These are phyloP conservation scores for Filobasidium floriforme DNA, from an alignment of 768 basidiomycete species.

Conservation along the genomic window DNA sequence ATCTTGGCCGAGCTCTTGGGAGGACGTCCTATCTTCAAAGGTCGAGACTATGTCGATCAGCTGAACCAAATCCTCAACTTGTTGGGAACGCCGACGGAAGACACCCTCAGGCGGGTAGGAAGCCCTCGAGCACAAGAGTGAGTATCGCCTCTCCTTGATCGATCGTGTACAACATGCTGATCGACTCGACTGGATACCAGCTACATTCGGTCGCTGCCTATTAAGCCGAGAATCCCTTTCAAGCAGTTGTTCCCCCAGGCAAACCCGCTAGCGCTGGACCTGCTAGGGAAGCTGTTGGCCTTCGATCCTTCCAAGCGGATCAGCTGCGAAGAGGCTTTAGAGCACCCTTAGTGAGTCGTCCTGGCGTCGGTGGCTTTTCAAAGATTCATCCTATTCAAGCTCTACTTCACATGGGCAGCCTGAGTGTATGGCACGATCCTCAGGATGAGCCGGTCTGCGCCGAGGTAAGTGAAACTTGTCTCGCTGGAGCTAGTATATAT, in stretches of 20 bases:
- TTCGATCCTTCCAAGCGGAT: slow-evolving; percentile 96
- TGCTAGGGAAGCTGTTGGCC: slow-evolving; percentile 80
- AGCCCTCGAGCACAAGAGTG: slow-evolving; percentile 63
- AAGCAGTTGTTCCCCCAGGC: slow-evolving; percentile 85
- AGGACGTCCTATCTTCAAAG: slow-evolving; percentile 48
- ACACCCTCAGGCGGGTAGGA: slow-evolving; percentile 89
- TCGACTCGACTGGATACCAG: slow-evolving; percentile 5
- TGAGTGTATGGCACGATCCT: slow-evolving; percentile 91
- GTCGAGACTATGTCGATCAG: slow-evolving; percentile 77
- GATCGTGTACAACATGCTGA: background rate
- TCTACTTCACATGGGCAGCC: slow-evolving; percentile 49
- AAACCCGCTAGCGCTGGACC: slow-evolving; percentile 86
- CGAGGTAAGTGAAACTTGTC: slow-evolving; percentile 48
- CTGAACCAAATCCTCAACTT: slow-evolving; percentile 96
- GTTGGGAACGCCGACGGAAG: slow-evolving; percentile 95
- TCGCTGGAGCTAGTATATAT: background rate
- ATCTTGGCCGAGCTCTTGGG: slow-evolving; percentile 50
- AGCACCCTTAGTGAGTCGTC: slow-evolving; percentile 66
- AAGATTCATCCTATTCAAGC: background rate
- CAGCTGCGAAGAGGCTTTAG: slow-evolving; percentile 88
- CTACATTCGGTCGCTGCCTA: slow-evolving; percentile 95
- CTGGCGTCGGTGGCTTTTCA: background rate
- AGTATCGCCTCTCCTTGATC: slow-evolving; percentile 19
- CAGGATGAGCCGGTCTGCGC: slow-evolving; percentile 85
- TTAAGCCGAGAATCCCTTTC: slow-evolving; percentile 90